Conservation (phyloP, 2,329 filamentous ascomycete genomes). For the Arthrobotrys musiformis region DNA sequence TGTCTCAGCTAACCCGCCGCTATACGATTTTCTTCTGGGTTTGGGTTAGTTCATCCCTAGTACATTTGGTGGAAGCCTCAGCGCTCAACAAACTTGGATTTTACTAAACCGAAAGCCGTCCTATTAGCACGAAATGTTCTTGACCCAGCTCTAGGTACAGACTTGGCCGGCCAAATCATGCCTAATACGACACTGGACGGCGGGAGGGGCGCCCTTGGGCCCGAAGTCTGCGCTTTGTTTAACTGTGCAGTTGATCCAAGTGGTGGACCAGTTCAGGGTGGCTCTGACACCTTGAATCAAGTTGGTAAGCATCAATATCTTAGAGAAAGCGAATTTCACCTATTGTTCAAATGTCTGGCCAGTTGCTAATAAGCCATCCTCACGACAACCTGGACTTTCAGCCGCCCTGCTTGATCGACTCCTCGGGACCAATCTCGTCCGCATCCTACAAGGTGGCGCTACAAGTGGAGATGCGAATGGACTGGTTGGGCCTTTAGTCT, state of each 20-base stretch:
- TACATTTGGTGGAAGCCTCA: not conserved
- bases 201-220: conserved; percentile 18
- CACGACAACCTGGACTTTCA: not conserved
- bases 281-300: not conserved
- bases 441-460: not conserved
- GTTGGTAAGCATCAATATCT: not conserved
- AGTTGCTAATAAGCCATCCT: not conserved
- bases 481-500: conserved; percentile 23
- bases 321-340: not conserved
- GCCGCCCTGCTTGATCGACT: conserved; percentile 8
- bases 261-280: conserved; percentile 7
- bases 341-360: not conserved
- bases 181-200: not conserved
- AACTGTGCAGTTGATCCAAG: conserved; percentile 6
- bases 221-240: conserved; percentile 24
- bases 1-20: not conserved
- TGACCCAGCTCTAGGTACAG: conserved; percentile 13
- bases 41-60: not conserved
- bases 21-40: conserved; percentile 10
- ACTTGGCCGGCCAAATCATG: not conserved
- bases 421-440: not conserved
- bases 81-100: not conserved
- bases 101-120: not conserved
- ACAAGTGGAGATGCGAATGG: conserved; percentile 5
- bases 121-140: conserved; percentile 7